phyloP scores from a whole-genome alignment of 345 rosid genomes.

The Chamaenerion angustifolium region DNA sequence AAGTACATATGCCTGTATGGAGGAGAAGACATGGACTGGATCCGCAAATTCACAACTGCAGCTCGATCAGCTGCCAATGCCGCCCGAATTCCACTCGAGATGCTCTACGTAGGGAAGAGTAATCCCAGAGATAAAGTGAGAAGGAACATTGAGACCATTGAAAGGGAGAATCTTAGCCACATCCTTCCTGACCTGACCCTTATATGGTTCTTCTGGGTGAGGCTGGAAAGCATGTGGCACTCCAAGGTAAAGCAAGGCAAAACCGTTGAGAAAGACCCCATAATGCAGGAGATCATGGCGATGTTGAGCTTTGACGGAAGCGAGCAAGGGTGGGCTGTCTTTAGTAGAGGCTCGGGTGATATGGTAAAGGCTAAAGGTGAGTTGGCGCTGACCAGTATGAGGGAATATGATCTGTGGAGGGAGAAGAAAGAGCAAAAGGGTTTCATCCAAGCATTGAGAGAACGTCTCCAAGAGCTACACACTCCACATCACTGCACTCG shows the following conservation, averaged over 20 bases:
- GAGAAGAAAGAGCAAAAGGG: conserved; percentile 6
- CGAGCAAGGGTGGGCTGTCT: conserved; percentile 51
- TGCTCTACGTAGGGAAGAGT: conserved; percentile 43
- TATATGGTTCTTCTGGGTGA: conserved; percentile 42
- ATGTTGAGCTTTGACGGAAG: conserved; percentile 49
- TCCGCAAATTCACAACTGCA: conserved; percentile 22
- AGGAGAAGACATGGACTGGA: conserved; percentile 48
- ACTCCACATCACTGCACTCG: conserved; percentile 40
- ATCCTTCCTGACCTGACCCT: conserved; percentile 15
- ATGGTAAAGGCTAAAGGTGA: conserved; percentile 31
- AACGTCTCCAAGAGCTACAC: conserved; percentile 14
- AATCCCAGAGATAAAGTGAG: conserved; percentile 22
- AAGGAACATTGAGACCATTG: conserved; percentile 13
- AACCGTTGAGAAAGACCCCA: conserved; percentile 24
- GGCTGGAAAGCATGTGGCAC: conserved; percentile 70
- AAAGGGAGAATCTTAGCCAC: conserved; percentile 17
- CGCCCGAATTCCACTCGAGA: conserved; percentile 22
- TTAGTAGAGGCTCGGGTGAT: conserved; percentile 14
- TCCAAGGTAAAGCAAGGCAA: conserved; percentile 26
- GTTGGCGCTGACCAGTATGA: conserved; percentile 10
- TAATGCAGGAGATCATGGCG: conserved; percentile 35
- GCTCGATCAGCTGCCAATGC: conserved; percentile 20
- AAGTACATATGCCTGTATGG: conserved; percentile 40
- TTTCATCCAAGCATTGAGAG: conserved; percentile 27
- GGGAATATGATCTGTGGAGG: conserved; percentile 17